A percentile compares a stretch with the other conserved stretches of the same genome.
Evolutionary conservation across 768 basidiomycete species (phyloP).

Genomic region (Podaxis mareebaensis): DNA sequence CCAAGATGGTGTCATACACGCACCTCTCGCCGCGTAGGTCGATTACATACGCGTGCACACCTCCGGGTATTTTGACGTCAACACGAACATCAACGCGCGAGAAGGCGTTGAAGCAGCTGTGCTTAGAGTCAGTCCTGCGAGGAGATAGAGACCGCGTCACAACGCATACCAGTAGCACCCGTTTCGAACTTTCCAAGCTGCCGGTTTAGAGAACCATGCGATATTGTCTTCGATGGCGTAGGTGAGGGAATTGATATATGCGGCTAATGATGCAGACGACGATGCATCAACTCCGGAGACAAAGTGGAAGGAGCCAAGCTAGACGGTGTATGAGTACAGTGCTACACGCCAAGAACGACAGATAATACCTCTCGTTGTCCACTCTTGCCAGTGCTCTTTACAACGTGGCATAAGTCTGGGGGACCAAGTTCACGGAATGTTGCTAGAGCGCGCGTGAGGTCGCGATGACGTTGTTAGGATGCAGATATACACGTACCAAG

Average conservation of each 20-base stretch:
- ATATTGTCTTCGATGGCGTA: slow-evolving; percentile 90
- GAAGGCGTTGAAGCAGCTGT: slow-evolving; percentile 96
- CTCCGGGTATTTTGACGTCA: slow-evolving; percentile 98
- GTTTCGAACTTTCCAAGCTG: slow-evolving; percentile 87
- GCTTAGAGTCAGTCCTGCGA: not conserved
- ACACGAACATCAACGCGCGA: slow-evolving; percentile 95
- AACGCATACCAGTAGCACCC: slow-evolving; percentile 85
- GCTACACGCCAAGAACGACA: not conserved
- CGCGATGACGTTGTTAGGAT: not conserved
- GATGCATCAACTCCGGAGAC: slow-evolving; percentile 99
- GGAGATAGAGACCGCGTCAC: not conserved
- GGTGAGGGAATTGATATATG: slow-evolving; percentile 98
- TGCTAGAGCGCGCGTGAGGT: slow-evolving; percentile 49
- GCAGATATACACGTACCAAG: slow-evolving; percentile 60
- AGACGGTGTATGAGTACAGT: slow-evolving; percentile 13
- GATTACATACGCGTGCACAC: slow-evolving; percentile 91
- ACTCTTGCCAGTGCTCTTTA: slow-evolving; percentile 84
- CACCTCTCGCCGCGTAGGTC: slow-evolving; percentile 94
- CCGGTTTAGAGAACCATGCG: slow-evolving; percentile 88
- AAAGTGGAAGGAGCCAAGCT: slow-evolving; percentile 97
- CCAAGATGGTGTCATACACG: slow-evolving; percentile 26
- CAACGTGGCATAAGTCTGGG: slow-evolving; percentile 93
- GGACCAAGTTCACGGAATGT: slow-evolving; percentile 97
- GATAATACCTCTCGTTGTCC: slow-evolving; percentile 86
- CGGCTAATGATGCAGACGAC: slow-evolving; percentile 94